These are phyloP conservation scores for Rubia balearica DNA, from an alignment of 305 asterid species.

Conservation along the genomic window DNA sequence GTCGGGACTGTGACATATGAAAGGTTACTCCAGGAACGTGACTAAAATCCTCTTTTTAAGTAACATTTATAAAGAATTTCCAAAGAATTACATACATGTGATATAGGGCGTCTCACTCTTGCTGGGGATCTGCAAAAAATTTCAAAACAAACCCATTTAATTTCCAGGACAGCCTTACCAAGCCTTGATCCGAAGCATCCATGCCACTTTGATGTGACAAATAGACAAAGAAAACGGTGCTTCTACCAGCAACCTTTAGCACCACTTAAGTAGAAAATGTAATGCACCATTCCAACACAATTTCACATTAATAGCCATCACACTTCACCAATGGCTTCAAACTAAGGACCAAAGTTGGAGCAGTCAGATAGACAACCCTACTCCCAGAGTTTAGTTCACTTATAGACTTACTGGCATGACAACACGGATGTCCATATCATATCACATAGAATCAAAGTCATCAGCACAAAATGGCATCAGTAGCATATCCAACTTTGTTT, in stretches of 20 bases:
- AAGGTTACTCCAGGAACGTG: neutral
- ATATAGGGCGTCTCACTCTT: slow-evolving; percentile 38
- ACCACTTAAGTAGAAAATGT: slow-evolving; percentile 3
- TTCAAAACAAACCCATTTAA: slow-evolving; percentile 19
- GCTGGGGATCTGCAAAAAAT: slow-evolving; percentile 47
- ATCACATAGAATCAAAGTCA: too few relatives aligned
- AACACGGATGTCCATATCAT: too few relatives aligned
- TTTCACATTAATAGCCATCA: slow-evolving; percentile 2
- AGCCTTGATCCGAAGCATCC: slow-evolving; percentile 21
- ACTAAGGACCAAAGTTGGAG: slow-evolving; percentile 6
- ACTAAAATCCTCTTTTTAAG: neutral
- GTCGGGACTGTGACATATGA: slow-evolving; percentile 23
- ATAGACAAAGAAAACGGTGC: slow-evolving; percentile 3
- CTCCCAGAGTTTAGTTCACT: neutral
- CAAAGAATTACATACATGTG: slow-evolving; percentile 35
- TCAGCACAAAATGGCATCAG: neutral
- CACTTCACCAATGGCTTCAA: slow-evolving; percentile 4
- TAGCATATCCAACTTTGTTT: slow-evolving; percentile 7
- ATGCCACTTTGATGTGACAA: slow-evolving; percentile 25
- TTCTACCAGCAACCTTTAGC: slow-evolving; percentile 16
- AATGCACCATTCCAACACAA: slow-evolving; percentile 10
- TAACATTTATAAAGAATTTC: neutral
- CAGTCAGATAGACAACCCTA: neutral
- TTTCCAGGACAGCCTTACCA: slow-evolving; percentile 14
- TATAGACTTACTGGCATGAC: too few relatives aligned